These are phyloP conservation scores for Cladophialophora exuberans DNA, from an alignment of 2,329 filamentous ascomycete genomes.

Conservation along the genomic window DNA sequence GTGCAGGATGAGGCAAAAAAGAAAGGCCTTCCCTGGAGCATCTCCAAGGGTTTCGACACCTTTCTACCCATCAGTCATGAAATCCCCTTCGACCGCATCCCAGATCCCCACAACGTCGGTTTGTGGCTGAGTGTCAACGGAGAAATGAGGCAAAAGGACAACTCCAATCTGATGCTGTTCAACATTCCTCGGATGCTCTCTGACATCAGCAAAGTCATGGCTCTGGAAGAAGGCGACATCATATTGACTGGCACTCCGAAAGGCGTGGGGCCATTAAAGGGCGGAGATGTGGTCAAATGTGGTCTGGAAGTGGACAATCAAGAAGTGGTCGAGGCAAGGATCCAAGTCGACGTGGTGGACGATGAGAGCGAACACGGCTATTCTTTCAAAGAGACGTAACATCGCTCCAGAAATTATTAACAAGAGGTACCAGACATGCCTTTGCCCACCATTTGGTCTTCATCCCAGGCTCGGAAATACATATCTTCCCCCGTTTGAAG, in stretches of 20 bases:
- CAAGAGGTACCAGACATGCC: neutral
- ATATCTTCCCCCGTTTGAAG: too few species aligned
- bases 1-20: conserved; percentile 95
- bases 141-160: conserved; percentile 77
- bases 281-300: conserved; percentile 85
- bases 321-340: conserved; percentile 80
- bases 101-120: conserved; percentile 85
- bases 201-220: conserved; percentile 95
- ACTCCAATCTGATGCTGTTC: conserved; percentile 93
- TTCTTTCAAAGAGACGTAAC: conserved; percentile 72
- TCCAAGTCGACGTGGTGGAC: conserved; percentile 83
- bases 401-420: neutral
- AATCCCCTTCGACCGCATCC: conserved; percentile 78
- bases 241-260: conserved; percentile 97
- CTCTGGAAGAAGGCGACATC: conserved; percentile 86
- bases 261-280: conserved; percentile 82
- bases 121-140: conserved; percentile 85
- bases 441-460: neutral
- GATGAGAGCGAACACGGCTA: conserved; percentile 69
- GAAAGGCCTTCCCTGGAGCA: conserved; percentile 94
- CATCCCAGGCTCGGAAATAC: too few species aligned
- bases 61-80: conserved; percentile 85
- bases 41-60: conserved; percentile 97
- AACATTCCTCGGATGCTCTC: conserved; percentile 82
- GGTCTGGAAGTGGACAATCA: conserved; percentile 78